phyloP scores from a whole-genome alignment of 192 early-diverging fungal genomes.

The Mortierella alpina region DNA sequence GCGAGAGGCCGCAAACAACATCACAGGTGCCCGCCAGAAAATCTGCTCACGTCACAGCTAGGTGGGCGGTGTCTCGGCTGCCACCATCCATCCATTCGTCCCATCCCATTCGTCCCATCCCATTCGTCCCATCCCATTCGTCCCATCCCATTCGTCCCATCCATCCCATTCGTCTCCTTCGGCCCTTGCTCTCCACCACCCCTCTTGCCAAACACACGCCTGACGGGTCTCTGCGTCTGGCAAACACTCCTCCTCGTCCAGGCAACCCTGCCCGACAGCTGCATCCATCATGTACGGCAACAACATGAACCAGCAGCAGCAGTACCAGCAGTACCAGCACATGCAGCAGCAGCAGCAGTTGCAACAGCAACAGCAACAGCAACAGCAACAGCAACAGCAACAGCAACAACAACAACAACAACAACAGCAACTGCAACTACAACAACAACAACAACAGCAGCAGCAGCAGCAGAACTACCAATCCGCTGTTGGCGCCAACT shows the following conservation, averaged over 20 bases:
- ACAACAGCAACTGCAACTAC: conserved; percentile 25
- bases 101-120: neutral
- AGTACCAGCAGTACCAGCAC: conserved; percentile 27
- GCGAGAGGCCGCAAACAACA: neutral
- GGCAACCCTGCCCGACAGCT: neutral
- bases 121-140: neutral
- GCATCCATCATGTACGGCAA: conserved; percentile 31
- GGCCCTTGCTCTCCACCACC: too few species aligned
- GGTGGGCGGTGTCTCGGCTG: too few species aligned
- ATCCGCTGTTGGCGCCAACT: conserved; percentile 35
- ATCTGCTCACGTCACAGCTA: neutral
- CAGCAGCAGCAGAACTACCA: conserved; percentile 46
- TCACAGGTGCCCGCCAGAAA: too few species aligned
- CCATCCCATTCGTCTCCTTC: too few species aligned
- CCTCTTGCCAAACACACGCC: neutral
- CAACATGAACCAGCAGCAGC: conserved; percentile 8
- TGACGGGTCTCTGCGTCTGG: too few species aligned
- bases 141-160: conserved; percentile 1
- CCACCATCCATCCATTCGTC: neutral
- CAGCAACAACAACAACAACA: conserved; percentile 29
- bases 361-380: conserved; percentile 29
- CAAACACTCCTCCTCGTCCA: neutral
- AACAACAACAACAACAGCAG: conserved; percentile 34
- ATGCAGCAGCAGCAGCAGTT: conserved; percentile 23
- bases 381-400: conserved; percentile 21